phyloP scores from a whole-genome alignment of 2,329 filamentous ascomycete species.

The Tricladium varicosporioides region DNA sequence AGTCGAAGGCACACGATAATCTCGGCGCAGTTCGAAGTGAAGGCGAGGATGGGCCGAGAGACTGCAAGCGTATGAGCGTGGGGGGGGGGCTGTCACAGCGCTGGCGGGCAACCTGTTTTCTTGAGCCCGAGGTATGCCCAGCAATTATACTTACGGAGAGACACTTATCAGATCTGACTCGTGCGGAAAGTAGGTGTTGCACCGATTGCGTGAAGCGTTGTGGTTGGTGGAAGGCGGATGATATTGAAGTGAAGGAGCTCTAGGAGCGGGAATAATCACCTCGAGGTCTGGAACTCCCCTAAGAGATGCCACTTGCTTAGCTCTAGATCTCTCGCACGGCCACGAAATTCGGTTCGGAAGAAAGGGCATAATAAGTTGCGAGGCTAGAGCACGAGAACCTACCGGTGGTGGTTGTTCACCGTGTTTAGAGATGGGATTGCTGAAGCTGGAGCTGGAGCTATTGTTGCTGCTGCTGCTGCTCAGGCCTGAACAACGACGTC shows the following conservation, averaged over 20 bases:
- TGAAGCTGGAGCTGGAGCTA: neutral
- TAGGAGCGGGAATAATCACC: neutral
- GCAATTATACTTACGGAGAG: neutral
- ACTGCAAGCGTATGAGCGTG: neutral
- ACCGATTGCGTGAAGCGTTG: neutral
- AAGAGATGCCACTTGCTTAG: too few species aligned
- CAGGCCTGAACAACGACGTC: neutral
- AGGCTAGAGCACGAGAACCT: too few species aligned
- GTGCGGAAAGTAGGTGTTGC: neutral
- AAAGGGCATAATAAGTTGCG: too few species aligned
- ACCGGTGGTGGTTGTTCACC: too few species aligned
- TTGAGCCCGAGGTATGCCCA: neutral
- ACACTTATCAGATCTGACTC: neutral
- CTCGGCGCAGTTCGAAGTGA: neutral
- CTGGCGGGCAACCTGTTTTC: neutral
- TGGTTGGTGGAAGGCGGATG: neutral
- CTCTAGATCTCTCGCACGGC: too few species aligned
- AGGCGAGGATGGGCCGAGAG: neutral
- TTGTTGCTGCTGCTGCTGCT: neutral
- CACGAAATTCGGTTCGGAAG: too few species aligned
- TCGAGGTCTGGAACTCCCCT: neutral
- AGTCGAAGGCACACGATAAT: neutral
- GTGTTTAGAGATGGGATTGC: too few species aligned
- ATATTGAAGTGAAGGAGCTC: neutral
- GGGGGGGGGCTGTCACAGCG: neutral